Conservation (phyloP, 2,329 filamentous ascomycete species). For the Claviceps arundinis region DNA sequence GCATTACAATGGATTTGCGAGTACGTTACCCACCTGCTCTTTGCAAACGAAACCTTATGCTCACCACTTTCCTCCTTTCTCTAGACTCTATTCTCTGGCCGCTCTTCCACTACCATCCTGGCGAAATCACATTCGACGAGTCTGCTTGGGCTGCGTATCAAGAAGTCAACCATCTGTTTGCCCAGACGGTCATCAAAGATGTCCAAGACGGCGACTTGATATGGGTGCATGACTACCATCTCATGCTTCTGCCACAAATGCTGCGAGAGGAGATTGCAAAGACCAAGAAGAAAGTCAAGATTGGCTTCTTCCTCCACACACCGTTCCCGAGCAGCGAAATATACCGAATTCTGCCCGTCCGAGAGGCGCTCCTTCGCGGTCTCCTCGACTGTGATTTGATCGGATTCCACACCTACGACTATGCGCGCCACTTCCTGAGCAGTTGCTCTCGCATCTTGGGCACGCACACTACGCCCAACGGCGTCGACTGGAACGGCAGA, state of each 20-base stretch:
- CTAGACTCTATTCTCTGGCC: slow-evolving; percentile 95
- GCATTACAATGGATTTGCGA: slow-evolving; percentile 97
- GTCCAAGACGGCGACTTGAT: slow-evolving; percentile 88
- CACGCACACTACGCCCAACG: slow-evolving; percentile 75
- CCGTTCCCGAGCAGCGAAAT: slow-evolving; percentile 96
- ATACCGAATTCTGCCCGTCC: slow-evolving; percentile 86
- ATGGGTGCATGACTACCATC: slow-evolving; percentile 97
- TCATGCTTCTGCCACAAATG: slow-evolving; percentile 95
- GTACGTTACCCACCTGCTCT: slow-evolving; percentile 35
- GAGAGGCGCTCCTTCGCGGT: slow-evolving; percentile 75
- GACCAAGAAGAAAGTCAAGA: slow-evolving; percentile 81
- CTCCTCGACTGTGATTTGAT: slow-evolving; percentile 89
- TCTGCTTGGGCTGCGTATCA: slow-evolving; percentile 86
- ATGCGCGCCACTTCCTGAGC: slow-evolving; percentile 93
- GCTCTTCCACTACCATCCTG: slow-evolving; percentile 95
- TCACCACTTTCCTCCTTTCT: not conserved
- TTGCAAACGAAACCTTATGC: not conserved
- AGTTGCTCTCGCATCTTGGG: slow-evolving; percentile 86
- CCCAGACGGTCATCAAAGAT: slow-evolving; percentile 72
- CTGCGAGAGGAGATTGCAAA: slow-evolving; percentile 76
- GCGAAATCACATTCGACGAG: slow-evolving; percentile 96
- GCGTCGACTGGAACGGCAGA: slow-evolving; percentile 79
- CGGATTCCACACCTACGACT: slow-evolving; percentile 98
- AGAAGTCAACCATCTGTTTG: slow-evolving; percentile 86
- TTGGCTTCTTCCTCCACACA: slow-evolving; percentile 96